Evolutionary conservation across 2,329 filamentous ascomycete species (phyloP).

Genomic region (Hansfordia pulvinata): DNA sequence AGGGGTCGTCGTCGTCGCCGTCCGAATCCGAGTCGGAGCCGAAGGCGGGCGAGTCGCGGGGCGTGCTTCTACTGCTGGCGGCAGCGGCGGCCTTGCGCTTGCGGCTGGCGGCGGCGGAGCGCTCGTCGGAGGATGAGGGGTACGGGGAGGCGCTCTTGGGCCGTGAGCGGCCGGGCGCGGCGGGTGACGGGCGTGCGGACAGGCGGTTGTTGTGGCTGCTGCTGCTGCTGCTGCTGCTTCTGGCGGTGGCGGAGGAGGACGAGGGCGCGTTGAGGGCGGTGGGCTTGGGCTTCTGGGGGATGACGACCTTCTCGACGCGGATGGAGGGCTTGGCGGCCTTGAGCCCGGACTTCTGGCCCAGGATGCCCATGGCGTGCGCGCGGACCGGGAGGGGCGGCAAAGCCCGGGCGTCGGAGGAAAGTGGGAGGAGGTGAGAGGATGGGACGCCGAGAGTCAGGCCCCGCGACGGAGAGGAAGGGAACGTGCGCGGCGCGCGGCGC

Average conservation of each 20-base stretch:
- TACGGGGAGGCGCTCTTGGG: constrained; percentile 26
- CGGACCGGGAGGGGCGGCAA: too few relatives aligned
- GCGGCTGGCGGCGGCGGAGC: constrained; percentile 15
- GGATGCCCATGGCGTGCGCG: constrained; percentile 27
- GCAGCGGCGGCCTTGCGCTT: constrained; percentile 33
- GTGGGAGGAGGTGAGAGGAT: too few relatives aligned
- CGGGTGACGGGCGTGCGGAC: constrained; percentile 9
- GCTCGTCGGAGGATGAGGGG: constrained; percentile 17
- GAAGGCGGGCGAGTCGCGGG: constrained; percentile 29
- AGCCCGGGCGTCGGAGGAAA: too few relatives aligned
- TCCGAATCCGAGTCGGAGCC: constrained; percentile 35
- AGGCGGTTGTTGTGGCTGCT: too few relatives aligned
- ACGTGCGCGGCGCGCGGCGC: too few relatives aligned
- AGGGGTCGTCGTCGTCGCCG: constrained; percentile 36
- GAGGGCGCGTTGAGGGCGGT: constrained; percentile 15
- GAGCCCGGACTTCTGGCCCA: constrained; percentile 31
- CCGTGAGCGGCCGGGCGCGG: constrained; percentile 6
- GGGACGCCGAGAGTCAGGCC: too few relatives aligned
- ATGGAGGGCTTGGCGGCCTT: constrained; percentile 35
- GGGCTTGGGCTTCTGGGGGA: constrained; percentile 22
- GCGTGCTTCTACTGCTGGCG: too few relatives aligned
- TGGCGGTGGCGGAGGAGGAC: constrained; percentile 16
- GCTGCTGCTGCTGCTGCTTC: constrained; percentile 6
- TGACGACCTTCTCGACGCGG: constrained; percentile 36
- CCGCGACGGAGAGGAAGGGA: too few relatives aligned